Evolutionary conservation across 2,329 filamentous ascomycete genomes (phyloP).

Genomic region (Pyrenochaeta sp.): DNA sequence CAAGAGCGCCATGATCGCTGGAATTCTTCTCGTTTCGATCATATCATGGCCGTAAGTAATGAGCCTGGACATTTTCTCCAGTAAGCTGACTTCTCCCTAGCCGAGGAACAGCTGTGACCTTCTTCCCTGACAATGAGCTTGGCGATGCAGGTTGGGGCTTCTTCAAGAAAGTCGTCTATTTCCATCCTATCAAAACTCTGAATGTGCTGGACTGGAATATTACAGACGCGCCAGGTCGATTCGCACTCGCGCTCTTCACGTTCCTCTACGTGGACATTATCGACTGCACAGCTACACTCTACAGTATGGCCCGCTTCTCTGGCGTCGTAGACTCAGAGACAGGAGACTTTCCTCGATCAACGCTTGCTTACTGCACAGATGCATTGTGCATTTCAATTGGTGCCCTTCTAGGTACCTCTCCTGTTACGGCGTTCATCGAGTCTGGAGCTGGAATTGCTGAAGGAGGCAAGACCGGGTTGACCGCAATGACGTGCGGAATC

Average conservation of each 20-base stretch:
- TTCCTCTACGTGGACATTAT: constrained; percentile 94
- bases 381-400: constrained; percentile 83
- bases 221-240: constrained; percentile 72
- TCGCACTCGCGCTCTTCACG: constrained; percentile 83
- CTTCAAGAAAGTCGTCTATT: constrained; percentile 84
- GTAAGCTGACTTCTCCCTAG: constrained; percentile 33
- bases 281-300: constrained; percentile 85
- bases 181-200: constrained; percentile 78
- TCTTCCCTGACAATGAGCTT: constrained; percentile 74
- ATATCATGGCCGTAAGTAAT: constrained; percentile 77
- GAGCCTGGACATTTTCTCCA: not conserved
- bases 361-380: constrained; percentile 84
- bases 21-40: constrained; percentile 83
- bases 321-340: constrained; percentile 81
- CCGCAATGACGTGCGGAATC: constrained; percentile 77
- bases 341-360: constrained; percentile 86
- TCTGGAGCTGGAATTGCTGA: constrained; percentile 89
- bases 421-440: constrained; percentile 87
- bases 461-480: constrained; percentile 83
- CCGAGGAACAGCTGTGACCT: constrained; percentile 76
- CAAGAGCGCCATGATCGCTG: constrained; percentile 84
- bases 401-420: constrained; percentile 77
- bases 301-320: constrained; percentile 87
- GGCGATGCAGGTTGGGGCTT: constrained; percentile 80
- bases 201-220: constrained; percentile 79